phyloP scores from a whole-genome alignment of 2,329 filamentous ascomycete genomes.

The Neonectria coccinea region DNA sequence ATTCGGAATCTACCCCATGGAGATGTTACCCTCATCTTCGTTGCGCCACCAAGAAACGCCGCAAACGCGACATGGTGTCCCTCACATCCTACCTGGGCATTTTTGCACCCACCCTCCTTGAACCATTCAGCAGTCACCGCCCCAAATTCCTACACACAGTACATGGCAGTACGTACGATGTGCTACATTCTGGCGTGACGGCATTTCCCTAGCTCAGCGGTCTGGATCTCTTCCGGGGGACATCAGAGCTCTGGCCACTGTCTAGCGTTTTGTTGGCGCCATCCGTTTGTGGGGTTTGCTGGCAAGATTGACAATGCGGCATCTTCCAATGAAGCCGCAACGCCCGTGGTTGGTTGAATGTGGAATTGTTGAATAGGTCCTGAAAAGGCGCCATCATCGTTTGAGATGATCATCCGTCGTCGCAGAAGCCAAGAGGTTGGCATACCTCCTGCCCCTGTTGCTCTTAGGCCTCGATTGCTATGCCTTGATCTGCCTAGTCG shows the following conservation, averaged over 20 bases:
- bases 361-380: slow-evolving; percentile 9
- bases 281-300: slow-evolving; percentile 15
- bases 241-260: slow-evolving; percentile 8
- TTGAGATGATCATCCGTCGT: not conserved
- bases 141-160: not conserved
- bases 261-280: slow-evolving; percentile 18
- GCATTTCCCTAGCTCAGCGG: slow-evolving; percentile 8
- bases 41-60: not conserved
- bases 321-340: not conserved
- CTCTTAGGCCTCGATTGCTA: not conserved
- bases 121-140: not conserved
- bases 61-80: not conserved
- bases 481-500: not conserved
- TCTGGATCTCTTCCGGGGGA: slow-evolving; percentile 16
- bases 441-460: not conserved
- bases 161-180: not conserved
- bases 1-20: not conserved
- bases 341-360: slow-evolving; percentile 4
- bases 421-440: not conserved
- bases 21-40: not conserved
- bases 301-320: slow-evolving; percentile 2
- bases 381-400: slow-evolving; percentile 5
- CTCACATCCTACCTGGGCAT: not conserved
- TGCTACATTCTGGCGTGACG: slow-evolving; percentile 5
- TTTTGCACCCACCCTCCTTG: not conserved